Evolutionary conservation across 805 yeast genomes (phyloP), one percentile per base, ranked within the genome.

Genomic region (Hemisphaericaspora nanyangensis): DNA sequence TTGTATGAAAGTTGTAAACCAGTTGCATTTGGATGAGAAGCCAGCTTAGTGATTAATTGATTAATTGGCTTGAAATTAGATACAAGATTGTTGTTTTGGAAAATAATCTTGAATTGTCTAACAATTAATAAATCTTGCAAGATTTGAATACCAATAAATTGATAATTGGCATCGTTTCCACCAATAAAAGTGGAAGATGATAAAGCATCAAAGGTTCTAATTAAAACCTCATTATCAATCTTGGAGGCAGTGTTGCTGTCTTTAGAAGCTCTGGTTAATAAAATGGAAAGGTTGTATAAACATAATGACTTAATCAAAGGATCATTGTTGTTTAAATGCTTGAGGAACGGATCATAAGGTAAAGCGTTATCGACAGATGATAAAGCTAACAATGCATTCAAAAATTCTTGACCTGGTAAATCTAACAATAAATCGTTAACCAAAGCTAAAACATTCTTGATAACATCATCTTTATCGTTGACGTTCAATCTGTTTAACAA

Each of bases 1-100:
- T 85, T 77, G 65, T 93, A 93, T 59, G 84, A 89, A 50, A 88
- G 74, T 68, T 93, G 99, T 45, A 90, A 72, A 42, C 79, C 81
- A 16, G 66, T 54, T 6, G 67, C 49, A 46, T 67, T 65, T 35
- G 70, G 65, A 38, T 49, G 59, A 26, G 54, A 60, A 17, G 69
- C 61, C 55, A 55, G 59, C 8, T 40, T 40, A 1, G 52, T 48
- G 27, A 65, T 51, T 36, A 65, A 50, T 28, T 54, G 53, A 35
- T 58, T 58, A 27, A 68, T 51, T 11, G 63, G 43, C 46, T 54
- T 58, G 47, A 62, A 65, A 45, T 65, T 61, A 16, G 60, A 34
- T 20, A 61, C 54, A 46, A 68, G 55, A 38, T 65, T 56, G 44
- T 55, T 49, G 19, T 54, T 55, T 36, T 55, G 77, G 56, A 75